Evolutionary conservation across 2,329 filamentous ascomycete species (phyloP), one percentile per base, ranked within the genome.

Genomic region (Triangularia verruculosa): DNA sequence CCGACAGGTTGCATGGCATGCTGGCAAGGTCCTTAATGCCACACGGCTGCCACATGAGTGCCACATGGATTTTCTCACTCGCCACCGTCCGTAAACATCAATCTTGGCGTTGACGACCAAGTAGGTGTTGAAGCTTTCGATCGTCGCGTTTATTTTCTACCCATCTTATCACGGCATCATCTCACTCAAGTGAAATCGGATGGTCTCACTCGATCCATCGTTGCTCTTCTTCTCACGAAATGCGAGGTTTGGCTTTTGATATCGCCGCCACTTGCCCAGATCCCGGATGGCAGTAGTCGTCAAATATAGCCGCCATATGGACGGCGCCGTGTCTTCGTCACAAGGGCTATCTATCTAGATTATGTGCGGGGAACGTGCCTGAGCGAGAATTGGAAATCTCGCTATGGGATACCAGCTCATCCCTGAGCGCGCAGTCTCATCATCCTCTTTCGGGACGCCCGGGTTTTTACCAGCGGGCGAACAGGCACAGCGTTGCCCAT

Each of bases 351-450:
- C 8, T 64, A 61, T 63, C 61, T 61, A 68, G 57, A 69, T 68
- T 67, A 62, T 56, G 61, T 67, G 67, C 66, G 67, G 66, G 64
- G 63, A 57, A 54, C 22, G 25, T 54, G 51, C 22, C 51, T 28
- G 22, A 54, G n/a, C 6, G 4, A 3, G 11, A 5, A 6, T 2
- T 20, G 17, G 6, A 20, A 47, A 2, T 6, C n/a, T 8, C 8
- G 4, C 9, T 47, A 20, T 2, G n/a, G 39, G n/a, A 47, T 9
- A 20, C 39, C 9, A 47, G 39, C n/a, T 2, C 39, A 47, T 47
- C n/a, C 39, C n/a, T 47, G 39, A 47, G 39, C 39, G 17, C 39
- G n/a, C 39, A 47, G 13, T n/a, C n/a, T 47, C 39, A 47, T 20
- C n/a, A n/a, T n/a, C n/a, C n/a, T 20, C n/a, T 2, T 47, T 17